These are phyloP conservation scores for Magnolia sinica DNA, from an alignment of 164 flowering plant species.

Conservation along the genomic window DNA sequence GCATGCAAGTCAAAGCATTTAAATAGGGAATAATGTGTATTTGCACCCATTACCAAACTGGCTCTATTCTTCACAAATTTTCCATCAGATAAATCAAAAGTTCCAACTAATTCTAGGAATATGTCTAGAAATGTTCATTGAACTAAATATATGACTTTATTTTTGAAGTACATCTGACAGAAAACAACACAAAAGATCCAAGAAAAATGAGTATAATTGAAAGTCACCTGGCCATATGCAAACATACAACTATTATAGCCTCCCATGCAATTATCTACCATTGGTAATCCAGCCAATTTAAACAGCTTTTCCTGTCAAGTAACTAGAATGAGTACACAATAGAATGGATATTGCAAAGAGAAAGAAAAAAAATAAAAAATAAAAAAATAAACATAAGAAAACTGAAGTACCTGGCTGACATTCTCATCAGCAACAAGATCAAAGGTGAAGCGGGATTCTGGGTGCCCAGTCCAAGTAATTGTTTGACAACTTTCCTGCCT, in stretches of 20 bases:
- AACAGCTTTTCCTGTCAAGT: constrained; percentile 77
- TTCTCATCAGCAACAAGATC: constrained; percentile 92
- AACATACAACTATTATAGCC: constrained; percentile 99
- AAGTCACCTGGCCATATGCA: constrained; percentile 91
- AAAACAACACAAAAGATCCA: not conserved
- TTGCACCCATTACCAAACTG: no score
- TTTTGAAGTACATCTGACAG: not conserved
- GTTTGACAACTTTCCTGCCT: constrained; percentile 78
- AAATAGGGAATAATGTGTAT: no score
- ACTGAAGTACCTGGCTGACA: constrained; percentile 69
- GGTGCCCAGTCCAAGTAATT: constrained; percentile 89
- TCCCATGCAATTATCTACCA: constrained; percentile 94
- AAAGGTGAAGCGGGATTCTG: constrained; percentile 91
- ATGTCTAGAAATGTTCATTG: not conserved
- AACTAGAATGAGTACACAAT: not conserved
- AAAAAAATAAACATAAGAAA: not conserved
- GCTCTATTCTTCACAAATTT: no score
- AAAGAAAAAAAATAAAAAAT: not conserved
- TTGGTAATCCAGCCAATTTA: constrained; percentile 89
- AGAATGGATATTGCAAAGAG: not conserved
- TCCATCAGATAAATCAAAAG: no score
- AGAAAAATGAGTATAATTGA: not conserved
- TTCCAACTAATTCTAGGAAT: no score
- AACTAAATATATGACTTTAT: not conserved
- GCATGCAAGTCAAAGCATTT: not conserved